phyloP scores from a whole-genome alignment of 1,284 basidiomycete species.

The Malassezia dermatis region DNA sequence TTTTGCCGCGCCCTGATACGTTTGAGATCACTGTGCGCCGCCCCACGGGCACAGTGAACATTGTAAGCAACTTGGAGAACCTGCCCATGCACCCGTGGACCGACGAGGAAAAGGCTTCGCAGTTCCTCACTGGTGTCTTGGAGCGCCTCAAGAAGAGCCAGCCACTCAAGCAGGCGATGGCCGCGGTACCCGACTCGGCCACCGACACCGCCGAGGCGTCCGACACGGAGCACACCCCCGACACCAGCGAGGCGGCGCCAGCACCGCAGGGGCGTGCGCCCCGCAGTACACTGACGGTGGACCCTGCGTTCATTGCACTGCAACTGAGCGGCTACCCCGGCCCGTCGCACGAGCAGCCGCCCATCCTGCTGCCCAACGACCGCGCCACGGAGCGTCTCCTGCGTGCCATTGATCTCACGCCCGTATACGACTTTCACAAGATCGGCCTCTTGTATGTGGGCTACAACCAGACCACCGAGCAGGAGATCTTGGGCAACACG shows the following conservation, averaged over 20 bases:
- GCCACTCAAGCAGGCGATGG: background rate
- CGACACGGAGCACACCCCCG: background rate
- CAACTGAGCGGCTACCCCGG: conserved; percentile 59
- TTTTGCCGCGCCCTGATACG: conserved; percentile 71
- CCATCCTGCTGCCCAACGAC: conserved; percentile 51
- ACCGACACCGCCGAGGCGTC: background rate
- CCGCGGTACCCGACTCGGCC: background rate
- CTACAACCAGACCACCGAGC: conserved; percentile 73
- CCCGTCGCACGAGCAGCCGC: conserved; percentile 42
- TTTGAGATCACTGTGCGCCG: conserved; percentile 74
- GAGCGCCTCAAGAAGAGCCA: background rate
- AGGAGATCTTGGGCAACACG: conserved; percentile 76
- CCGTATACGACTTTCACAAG: conserved; percentile 95
- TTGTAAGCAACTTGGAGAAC: conserved; percentile 85
- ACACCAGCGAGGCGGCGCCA: background rate
- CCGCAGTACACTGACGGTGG: conserved; percentile 50
- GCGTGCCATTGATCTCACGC: conserved; percentile 68
- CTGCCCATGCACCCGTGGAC: conserved; percentile 47
- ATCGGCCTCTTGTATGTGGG: conserved; percentile 93
- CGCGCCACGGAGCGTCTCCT: conserved; percentile 58
- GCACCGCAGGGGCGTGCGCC: background rate
- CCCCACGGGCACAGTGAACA: conserved; percentile 72
- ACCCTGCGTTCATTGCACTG: conserved; percentile 76
- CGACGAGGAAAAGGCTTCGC: conserved; percentile 9
- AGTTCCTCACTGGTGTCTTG: background rate